These are phyloP conservation scores for Cladosporium halotolerans DNA, from an alignment of 2,329 filamentous ascomycete genomes.

Conservation along the genomic window DNA sequence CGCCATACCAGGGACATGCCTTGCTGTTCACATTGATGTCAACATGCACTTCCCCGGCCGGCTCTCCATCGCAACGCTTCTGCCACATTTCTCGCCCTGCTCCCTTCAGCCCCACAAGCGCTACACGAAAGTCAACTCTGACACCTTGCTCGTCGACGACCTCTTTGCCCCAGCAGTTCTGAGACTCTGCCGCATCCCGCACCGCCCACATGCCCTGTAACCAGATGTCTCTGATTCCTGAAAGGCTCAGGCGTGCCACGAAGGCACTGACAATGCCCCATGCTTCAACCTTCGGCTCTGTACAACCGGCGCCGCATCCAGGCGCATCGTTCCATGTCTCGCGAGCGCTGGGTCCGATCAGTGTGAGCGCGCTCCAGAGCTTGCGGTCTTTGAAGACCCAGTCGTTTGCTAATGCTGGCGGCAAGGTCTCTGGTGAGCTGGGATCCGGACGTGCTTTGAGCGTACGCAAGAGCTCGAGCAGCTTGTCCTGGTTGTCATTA, in stretches of 20 bases:
- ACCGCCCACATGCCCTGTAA: background rate
- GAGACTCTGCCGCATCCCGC: background rate
- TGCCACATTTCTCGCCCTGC: background rate
- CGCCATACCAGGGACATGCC: background rate
- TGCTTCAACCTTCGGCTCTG: background rate
- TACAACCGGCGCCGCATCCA: background rate
- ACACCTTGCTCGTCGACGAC: background rate
- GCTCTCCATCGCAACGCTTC: background rate
- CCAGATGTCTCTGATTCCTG: background rate
- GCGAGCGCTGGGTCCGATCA: background rate
- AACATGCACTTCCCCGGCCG: background rate
- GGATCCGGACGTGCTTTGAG: background rate
- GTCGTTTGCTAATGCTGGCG: background rate
- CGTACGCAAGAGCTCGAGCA: background rate
- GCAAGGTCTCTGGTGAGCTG: background rate
- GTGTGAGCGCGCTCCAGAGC: background rate
- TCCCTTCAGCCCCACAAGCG: background rate
- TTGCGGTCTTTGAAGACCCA: background rate
- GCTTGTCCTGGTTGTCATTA: background rate
- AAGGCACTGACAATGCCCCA: background rate
- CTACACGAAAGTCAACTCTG: background rate
- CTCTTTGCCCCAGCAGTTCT: background rate
- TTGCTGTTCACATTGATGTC: background rate
- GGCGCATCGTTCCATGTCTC: background rate
- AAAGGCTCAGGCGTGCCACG: background rate